A percentile compares a stretch with the other conserved stretches of the same genome.
Evolutionary conservation across 257 asterid species (phyloP).

Genomic region (Solanum sitiens): DNA sequence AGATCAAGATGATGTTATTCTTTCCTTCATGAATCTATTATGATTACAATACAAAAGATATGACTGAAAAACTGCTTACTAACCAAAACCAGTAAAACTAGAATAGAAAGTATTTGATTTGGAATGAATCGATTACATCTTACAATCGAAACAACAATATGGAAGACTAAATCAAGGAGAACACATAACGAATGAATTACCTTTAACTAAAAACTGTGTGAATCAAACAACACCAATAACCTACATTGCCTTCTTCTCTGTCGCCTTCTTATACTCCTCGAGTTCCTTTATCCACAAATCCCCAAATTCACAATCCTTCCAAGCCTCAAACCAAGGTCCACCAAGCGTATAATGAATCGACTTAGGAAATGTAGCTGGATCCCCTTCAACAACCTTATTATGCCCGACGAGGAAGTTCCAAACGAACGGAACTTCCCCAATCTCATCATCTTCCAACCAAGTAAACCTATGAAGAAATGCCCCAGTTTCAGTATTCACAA

Average conservation of each 20-base stretch:
- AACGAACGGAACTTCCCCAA: slow-evolving; percentile 75
- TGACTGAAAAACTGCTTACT: not conserved
- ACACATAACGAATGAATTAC: not conserved
- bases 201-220: not conserved
- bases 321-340: slow-evolving; percentile 93
- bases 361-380: slow-evolving; percentile 43
- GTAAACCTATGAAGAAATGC: slow-evolving; percentile 81
- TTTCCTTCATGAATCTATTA: not conserved
- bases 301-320: slow-evolving; percentile 87
- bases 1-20: not conserved
- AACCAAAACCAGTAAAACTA: not conserved
- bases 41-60: not conserved
- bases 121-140: not conserved
- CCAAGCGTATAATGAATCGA: slow-evolving; percentile 82
- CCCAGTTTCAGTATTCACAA: slow-evolving; percentile 70
- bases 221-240: not conserved
- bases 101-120: not conserved
- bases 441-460: slow-evolving; percentile 68
- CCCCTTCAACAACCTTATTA: slow-evolving; percentile 55
- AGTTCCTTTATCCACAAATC: slow-evolving; percentile 74
- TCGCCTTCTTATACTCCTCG: slow-evolving; percentile 40
- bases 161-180: not conserved
- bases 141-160: not conserved
- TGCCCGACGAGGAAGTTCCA: slow-evolving; percentile 90
- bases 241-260: slow-evolving; percentile 13